Conservation (phyloP, 2,329 filamentous ascomycete genomes). For the Ambrosiella beaveri region DNA sequence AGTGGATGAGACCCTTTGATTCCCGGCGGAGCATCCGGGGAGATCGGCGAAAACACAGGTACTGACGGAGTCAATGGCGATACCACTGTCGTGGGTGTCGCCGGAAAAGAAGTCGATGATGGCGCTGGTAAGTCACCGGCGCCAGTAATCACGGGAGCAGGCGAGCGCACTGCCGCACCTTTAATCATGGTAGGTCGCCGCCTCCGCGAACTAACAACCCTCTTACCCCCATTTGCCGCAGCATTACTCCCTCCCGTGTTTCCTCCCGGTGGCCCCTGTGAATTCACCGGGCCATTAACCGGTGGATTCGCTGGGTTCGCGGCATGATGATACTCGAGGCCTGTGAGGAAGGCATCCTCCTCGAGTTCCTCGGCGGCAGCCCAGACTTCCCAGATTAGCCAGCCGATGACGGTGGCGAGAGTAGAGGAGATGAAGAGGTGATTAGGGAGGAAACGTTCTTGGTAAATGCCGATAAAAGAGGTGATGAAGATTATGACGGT, state of each 20-base stretch:
- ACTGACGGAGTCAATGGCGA: constrained; percentile 29
- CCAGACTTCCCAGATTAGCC: constrained; percentile 87
- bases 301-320: not conserved
- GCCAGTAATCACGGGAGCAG: constrained; percentile 21
- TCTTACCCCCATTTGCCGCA: constrained; percentile 1
- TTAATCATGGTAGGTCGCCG: constrained; percentile 13
- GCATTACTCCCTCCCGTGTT: not conserved
- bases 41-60: constrained; percentile 17
- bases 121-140: constrained; percentile 18
- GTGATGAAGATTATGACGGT: constrained; percentile 89
- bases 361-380: constrained; percentile 49
- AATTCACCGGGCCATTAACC: too few species aligned
- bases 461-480: constrained; percentile 80
- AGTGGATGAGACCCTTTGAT: too few species aligned
- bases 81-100: not conserved
- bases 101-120: not conserved
- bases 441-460: constrained; percentile 76
- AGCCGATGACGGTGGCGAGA: constrained; percentile 66
- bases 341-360: constrained; percentile 20
- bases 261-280: too few species aligned
- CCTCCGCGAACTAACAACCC: constrained; percentile 10
- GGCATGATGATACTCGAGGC: constrained; percentile 15
- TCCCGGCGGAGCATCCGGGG: constrained; percentile 5
- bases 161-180: constrained; percentile 12
- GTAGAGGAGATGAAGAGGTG: constrained; percentile 75